A percentile compares a stretch with the other conserved stretches of the same genome.
These are phyloP conservation scores for Russula earlei DNA, from an alignment of 768 basidiomycete genomes.

Conservation along the genomic window DNA sequence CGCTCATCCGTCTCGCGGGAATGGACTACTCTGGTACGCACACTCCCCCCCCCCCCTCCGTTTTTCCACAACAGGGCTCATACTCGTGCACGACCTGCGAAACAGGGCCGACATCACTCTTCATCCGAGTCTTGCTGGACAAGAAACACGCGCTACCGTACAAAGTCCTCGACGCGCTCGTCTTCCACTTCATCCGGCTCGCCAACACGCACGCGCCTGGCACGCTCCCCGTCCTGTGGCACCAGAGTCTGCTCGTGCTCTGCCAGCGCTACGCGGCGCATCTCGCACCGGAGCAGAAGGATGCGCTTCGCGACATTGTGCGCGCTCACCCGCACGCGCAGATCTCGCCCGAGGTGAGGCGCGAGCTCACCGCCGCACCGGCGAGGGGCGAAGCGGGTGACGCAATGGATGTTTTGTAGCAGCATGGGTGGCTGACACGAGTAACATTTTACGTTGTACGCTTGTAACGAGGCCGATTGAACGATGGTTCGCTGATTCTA, in stretches of 20 bases:
- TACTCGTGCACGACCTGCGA: no score
- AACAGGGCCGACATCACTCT: conserved; percentile 83
- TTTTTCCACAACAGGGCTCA: background rate
- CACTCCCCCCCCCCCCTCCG: background rate
- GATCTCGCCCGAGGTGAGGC: conserved; percentile 81
- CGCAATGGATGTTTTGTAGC: conserved; percentile 42
- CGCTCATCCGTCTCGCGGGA: conserved; percentile 81
- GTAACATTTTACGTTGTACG: no score
- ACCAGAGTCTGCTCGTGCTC: conserved; percentile 92
- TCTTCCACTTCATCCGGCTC: conserved; percentile 96
- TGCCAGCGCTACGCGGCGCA: conserved; percentile 90
- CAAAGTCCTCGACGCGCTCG: conserved; percentile 94
- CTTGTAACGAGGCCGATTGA: no score
- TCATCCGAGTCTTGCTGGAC: conserved; percentile 93
- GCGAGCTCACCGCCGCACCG: conserved; percentile 84
- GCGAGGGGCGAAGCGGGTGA: conserved; percentile 57
- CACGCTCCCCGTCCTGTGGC: conserved; percentile 94
- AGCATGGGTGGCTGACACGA: no score
- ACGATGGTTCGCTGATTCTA: no score
- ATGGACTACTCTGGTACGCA: conserved; percentile 88
- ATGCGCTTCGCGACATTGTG: conserved; percentile 89
- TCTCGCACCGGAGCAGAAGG: conserved; percentile 94
- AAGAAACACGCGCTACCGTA: conserved; percentile 98
- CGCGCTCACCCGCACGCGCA: conserved; percentile 78
- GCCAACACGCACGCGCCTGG: conserved; percentile 84